phyloP scores from a whole-genome alignment of 805 yeast genomes.

The Debaryomyces tyrocola region DNA sequence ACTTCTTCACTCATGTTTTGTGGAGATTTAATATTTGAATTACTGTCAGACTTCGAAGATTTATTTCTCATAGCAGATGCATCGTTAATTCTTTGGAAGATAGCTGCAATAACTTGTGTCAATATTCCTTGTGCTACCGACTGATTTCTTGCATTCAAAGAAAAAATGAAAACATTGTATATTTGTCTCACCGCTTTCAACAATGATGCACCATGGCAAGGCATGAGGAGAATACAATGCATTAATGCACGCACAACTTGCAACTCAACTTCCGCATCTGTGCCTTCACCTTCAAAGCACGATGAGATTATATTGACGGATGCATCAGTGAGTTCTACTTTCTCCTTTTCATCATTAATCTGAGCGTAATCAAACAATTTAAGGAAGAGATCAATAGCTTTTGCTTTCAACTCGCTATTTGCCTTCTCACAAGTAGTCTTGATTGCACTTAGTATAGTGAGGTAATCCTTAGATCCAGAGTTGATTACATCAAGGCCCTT shows the following conservation, averaged over 20 bases:
- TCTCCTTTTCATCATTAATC: slow-evolving; percentile 59
- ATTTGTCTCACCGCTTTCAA: slow-evolving; percentile 90
- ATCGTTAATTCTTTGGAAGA: slow-evolving; percentile 66
- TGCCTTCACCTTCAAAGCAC: slow-evolving; percentile 89
- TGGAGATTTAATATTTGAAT: slow-evolving; percentile 19
- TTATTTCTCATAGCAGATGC: slow-evolving; percentile 44
- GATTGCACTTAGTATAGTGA: slow-evolving; percentile 74
- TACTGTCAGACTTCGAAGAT: slow-evolving; percentile 15
- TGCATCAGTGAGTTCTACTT: slow-evolving; percentile 67
- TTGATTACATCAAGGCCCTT: slow-evolving; percentile 44
- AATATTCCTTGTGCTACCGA: slow-evolving; percentile 93
- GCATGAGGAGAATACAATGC: slow-evolving; percentile 80
- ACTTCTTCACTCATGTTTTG: slow-evolving; percentile 26
- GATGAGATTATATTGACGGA: slow-evolving; percentile 82
- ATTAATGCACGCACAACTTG: slow-evolving; percentile 92
- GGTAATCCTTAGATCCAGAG: slow-evolving; percentile 42
- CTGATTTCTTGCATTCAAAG: slow-evolving; percentile 80
- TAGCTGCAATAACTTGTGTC: slow-evolving; percentile 83
- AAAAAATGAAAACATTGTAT: slow-evolving; percentile 86
- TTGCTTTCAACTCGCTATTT: slow-evolving; percentile 61
- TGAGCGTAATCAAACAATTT: slow-evolving; percentile 85
- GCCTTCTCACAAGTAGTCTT: slow-evolving; percentile 71
- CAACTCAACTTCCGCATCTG: slow-evolving; percentile 84
- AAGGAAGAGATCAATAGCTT: slow-evolving; percentile 82
- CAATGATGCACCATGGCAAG: slow-evolving; percentile 87